Percentiles rank a stretch among this genome's conserved stretches.
Conservation (phyloP, 768 basidiomycete species). For the Pleurotus ostreatus region DNA sequence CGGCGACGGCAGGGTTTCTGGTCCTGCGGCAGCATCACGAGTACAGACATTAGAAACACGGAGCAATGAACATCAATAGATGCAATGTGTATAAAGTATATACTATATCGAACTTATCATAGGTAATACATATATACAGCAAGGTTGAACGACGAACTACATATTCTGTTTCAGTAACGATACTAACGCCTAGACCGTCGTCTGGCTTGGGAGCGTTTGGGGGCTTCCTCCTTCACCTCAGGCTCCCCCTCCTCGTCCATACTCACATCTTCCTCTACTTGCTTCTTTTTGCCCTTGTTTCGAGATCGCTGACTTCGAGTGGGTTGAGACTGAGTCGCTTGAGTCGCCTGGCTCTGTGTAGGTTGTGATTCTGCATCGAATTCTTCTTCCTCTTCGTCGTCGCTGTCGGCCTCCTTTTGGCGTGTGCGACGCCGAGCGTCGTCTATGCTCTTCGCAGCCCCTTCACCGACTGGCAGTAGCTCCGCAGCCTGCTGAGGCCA, state of each 20-base stretch:
- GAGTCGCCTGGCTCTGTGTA: conserved; percentile 12
- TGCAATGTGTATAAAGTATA: neutral
- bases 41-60: conserved; percentile 15
- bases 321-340: conserved; percentile 13
- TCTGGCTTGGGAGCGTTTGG: conserved; percentile 10
- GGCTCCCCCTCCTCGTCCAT: conserved; percentile 19
- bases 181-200: neutral
- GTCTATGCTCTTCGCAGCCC: conserved; percentile 57
- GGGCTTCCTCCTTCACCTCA: conserved; percentile 15
- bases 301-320: conserved; percentile 27
- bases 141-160: neutral
- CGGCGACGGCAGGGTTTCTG: conserved; percentile 43
- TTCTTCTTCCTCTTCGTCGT: conserved; percentile 39
- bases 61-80: conserved; percentile 8
- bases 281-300: conserved; percentile 24
- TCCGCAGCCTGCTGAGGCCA: conserved; percentile 56
- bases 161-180: no score
- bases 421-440: conserved; percentile 36
- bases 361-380: conserved; percentile 34
- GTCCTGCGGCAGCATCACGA: conserved; percentile 2
- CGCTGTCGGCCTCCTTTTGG: conserved; percentile 31
- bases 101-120: neutral
- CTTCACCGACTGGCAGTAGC: conserved; percentile 66
- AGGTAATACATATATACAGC: neutral
- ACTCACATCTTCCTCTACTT: conserved; percentile 18